Conservation (phyloP, 306 rosid species). For the Astragalus glycyphyllos region DNA sequence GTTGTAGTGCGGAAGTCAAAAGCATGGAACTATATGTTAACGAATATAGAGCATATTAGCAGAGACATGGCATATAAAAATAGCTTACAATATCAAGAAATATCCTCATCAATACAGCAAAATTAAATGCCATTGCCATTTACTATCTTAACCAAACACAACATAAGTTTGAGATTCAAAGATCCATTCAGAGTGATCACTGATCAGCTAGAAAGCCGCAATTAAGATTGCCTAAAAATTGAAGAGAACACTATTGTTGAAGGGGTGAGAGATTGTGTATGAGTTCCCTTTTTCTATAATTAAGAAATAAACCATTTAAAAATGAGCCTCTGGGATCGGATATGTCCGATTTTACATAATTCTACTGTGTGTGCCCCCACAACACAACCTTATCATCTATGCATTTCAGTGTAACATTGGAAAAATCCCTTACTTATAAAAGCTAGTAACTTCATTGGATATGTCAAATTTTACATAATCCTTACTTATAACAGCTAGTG, state of each 20-base stretch:
- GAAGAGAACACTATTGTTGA: conserved; percentile 7
- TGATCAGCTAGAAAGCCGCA: conserved; percentile 29
- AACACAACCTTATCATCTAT: background rate
- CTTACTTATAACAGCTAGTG: conserved; percentile 17
- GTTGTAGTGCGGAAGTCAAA: conserved; percentile 96
- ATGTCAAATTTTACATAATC: conserved; percentile 32
- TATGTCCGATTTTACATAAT: conserved; percentile 32
- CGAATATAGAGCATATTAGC: conserved; percentile 44
- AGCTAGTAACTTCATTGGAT: too few species aligned
- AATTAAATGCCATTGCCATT: conserved; percentile 16
- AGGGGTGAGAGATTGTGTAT: background rate
- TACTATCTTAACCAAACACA: conserved; percentile 38
- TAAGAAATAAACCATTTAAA: conserved; percentile 29
- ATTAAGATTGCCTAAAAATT: conserved; percentile 22
- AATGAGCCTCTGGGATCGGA: conserved; percentile 12
- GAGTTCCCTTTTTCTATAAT: conserved; percentile 8
- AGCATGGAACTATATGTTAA: conserved; percentile 86
- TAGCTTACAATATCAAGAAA: conserved; percentile 24
- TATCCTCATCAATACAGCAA: conserved; percentile 10
- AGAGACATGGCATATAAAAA: conserved; percentile 34
- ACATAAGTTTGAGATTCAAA: conserved; percentile 27
- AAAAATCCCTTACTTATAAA: conserved; percentile 2
- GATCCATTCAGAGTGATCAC: conserved; percentile 17
- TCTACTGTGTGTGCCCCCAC: background rate
- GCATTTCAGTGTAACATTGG: conserved; percentile 20